phyloP scores from a whole-genome alignment of 2,329 filamentous ascomycete genomes.

The Penicillium psychrosexuale region DNA sequence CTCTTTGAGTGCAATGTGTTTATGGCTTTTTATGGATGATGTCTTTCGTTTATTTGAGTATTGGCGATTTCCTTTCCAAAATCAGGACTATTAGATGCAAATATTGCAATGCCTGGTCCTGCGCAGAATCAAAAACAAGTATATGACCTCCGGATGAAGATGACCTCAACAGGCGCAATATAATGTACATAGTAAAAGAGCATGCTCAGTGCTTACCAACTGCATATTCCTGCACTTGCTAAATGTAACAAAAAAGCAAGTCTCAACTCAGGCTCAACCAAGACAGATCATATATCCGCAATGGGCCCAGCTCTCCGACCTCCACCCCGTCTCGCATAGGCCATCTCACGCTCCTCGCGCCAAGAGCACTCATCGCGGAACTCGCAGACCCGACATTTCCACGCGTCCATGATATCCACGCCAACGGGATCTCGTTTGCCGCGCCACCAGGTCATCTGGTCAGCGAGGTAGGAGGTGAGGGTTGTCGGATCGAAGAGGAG shows the following conservation, averaged over 20 bases:
- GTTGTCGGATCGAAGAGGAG: conserved; percentile 64
- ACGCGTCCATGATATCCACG: conserved; percentile 78
- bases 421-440: conserved; percentile 70
- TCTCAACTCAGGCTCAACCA: neutral
- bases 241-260: neutral
- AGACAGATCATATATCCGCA: conserved; percentile 9
- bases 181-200: neutral
- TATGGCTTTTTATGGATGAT: neutral
- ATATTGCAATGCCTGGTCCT: neutral
- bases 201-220: conserved; percentile 1
- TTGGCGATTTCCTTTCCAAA: neutral
- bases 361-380: conserved; percentile 77
- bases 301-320: conserved; percentile 19
- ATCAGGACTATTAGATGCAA: neutral
- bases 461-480: conserved; percentile 63
- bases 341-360: conserved; percentile 67
- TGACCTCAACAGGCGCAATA: neutral
- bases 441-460: conserved; percentile 83
- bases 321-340: conserved; percentile 42
- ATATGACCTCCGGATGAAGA: neutral
- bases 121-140: too few relatives aligned
- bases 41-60: neutral
- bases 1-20: conserved; percentile 42
- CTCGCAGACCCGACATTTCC: conserved; percentile 82
- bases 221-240: neutral